Conservation (phyloP, 768 basidiomycete genomes). For the Tylopilus balloui region DNA sequence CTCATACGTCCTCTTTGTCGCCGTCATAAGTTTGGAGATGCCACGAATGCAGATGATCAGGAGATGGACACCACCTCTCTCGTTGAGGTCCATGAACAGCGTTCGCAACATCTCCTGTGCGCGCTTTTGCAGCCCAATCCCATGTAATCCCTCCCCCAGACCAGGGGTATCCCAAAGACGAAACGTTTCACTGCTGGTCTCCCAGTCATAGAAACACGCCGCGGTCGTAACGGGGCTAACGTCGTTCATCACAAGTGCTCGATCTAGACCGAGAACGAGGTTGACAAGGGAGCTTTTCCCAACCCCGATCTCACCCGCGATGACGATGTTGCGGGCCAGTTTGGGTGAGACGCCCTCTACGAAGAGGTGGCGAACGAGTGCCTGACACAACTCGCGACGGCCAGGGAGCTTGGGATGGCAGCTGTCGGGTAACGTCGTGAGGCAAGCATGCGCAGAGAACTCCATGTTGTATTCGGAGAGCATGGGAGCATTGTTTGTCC, state of each 20-base stretch:
- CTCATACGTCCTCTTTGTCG: slow-evolving; percentile 19
- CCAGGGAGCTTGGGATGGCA: slow-evolving; percentile 21
- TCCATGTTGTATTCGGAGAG: slow-evolving; percentile 31
- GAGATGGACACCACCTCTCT: slow-evolving; percentile 22
- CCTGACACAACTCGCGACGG: slow-evolving; percentile 16
- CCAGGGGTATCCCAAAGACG: slow-evolving; percentile 32
- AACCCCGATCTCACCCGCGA: slow-evolving; percentile 26
- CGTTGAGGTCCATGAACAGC: slow-evolving; percentile 21
- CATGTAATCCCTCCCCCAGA: slow-evolving; percentile 22
- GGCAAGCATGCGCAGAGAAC: slow-evolving; percentile 27
- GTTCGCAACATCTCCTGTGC: slow-evolving; percentile 19
- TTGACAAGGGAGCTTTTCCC: slow-evolving; percentile 30
- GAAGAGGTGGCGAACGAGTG: slow-evolving; percentile 13
- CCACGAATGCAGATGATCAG: slow-evolving; percentile 27
- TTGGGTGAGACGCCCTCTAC: slow-evolving; percentile 19
- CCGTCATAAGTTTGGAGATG: slow-evolving; percentile 11
- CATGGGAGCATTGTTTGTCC: slow-evolving; percentile 28
- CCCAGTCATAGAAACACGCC: slow-evolving; percentile 12
- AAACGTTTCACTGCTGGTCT: slow-evolving; percentile 7
- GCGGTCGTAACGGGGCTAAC: slow-evolving; percentile 17
- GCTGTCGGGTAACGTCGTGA: slow-evolving; percentile 19
- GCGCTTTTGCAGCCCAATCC: slow-evolving; percentile 15
- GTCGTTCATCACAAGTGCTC: slow-evolving; percentile 14
- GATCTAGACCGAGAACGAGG: slow-evolving; percentile 23
- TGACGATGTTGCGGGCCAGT: slow-evolving; percentile 20